phyloP scores from a whole-genome alignment of 768 basidiomycete species.

The Macrolepiota albuminosa region DNA sequence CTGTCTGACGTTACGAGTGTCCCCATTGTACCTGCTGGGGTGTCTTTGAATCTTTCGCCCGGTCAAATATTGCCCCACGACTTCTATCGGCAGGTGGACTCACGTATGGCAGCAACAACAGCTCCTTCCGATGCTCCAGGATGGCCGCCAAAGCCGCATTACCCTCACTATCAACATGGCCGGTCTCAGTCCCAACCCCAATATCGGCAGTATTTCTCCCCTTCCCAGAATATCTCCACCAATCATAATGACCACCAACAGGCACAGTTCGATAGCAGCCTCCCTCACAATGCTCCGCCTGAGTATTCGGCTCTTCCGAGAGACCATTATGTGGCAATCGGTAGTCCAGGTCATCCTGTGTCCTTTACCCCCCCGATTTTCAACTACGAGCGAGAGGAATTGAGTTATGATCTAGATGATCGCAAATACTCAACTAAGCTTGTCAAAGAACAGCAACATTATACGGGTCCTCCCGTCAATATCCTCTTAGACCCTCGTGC shows the following conservation, averaged over 20 bases:
- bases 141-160: constrained; percentile 8
- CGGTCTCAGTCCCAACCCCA: constrained; percentile 7
- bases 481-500: constrained; percentile 8
- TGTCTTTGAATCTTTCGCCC: constrained; percentile 47
- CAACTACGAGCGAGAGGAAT: neutral
- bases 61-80: constrained; percentile 52
- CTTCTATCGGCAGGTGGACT: constrained; percentile 10
- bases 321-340: neutral
- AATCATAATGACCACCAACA: neutral
- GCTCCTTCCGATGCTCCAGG: constrained; percentile 1
- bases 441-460: constrained; percentile 1
- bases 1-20: constrained; percentile 5
- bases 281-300: constrained; percentile 4
- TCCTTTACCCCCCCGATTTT: neutral
- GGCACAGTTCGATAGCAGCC: neutral
- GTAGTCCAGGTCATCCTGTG: neutral
- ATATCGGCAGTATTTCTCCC: constrained; percentile 1
- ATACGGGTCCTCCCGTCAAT: neutral
- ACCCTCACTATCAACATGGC: constrained; percentile 1
- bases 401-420: neutral
- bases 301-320: constrained; percentile 9
- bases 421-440: neutral
- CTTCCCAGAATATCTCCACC: neutral
- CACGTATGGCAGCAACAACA: neutral
- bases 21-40: constrained; percentile 31